Percentiles rank a stretch among this genome's conserved stretches.
Evolutionary conservation across 345 rosid genomes (phyloP).

Genomic region (Rhizophora mangle): DNA sequence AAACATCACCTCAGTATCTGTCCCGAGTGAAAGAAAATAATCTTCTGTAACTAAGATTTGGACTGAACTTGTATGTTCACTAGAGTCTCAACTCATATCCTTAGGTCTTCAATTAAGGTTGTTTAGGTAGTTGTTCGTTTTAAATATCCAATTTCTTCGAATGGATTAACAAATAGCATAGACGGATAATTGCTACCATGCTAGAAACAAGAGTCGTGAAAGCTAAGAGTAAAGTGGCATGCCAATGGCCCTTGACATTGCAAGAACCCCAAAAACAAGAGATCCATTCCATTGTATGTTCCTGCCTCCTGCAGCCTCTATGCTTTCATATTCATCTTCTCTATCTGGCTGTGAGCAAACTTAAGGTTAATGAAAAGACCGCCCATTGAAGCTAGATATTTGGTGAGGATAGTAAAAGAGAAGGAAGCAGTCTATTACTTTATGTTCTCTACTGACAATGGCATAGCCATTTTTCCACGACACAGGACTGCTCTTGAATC

Average conservation of each 20-base stretch:
- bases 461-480: conserved; percentile 54
- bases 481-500: conserved; percentile 80
- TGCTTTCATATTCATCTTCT: conserved; percentile 72
- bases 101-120: too few relatives aligned
- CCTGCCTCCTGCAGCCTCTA: conserved; percentile 77
- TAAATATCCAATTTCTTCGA: too few relatives aligned
- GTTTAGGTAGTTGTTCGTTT: too few relatives aligned
- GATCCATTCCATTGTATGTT: conserved; percentile 77
- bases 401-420: not conserved
- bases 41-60: not conserved
- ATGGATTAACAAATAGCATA: not conserved
- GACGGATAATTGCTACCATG: not conserved
- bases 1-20: conserved; percentile 53
- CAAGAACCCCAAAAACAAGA: conserved; percentile 76
- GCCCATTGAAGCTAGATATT: conserved; percentile 5
- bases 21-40: conserved; percentile 34
- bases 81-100: too few relatives aligned
- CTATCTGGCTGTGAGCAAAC: conserved; percentile 61
- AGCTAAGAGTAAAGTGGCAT: not conserved
- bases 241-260: conserved; percentile 93
- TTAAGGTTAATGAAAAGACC: not conserved
- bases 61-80: not conserved
- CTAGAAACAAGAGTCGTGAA: not conserved
- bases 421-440: conserved; percentile 35
- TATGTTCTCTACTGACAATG: conserved; percentile 71